These are phyloP conservation scores for Huiozyma naganishii DNA, from an alignment of 805 yeast genomes.

Conservation along the genomic window DNA sequence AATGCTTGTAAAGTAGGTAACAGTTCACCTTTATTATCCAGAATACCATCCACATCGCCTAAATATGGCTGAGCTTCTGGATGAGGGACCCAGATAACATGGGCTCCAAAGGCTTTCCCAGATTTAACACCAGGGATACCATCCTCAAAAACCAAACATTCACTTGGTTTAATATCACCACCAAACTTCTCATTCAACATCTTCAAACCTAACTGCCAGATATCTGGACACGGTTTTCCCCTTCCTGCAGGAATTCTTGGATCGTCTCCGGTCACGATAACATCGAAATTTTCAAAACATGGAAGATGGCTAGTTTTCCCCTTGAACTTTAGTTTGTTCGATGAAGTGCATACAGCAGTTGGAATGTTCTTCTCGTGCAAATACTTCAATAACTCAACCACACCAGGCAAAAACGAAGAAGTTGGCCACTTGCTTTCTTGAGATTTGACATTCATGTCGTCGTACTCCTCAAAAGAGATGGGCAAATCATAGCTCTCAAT, in stretches of 20 bases:
- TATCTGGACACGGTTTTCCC: conserved; percentile 92
- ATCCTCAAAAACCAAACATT: conserved; percentile 88
- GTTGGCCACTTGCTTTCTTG: conserved; percentile 52
- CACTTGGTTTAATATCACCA: conserved; percentile 49
- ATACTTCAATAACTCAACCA: conserved; percentile 50
- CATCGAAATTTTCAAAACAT: conserved; percentile 56
- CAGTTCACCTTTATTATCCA: conserved; percentile 51
- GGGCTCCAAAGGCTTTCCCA: conserved; percentile 73
- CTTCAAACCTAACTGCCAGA: conserved; percentile 74
- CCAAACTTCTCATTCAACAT: conserved; percentile 49
- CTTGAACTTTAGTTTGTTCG: conserved; percentile 48
- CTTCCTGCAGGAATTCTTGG: conserved; percentile 68
- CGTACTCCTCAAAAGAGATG: conserved; percentile 54
- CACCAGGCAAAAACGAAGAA: conserved; percentile 74
- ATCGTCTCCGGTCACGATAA: conserved; percentile 84
- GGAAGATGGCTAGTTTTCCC: conserved; percentile 63
- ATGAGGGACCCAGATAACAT: conserved; percentile 94
- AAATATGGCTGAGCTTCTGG: conserved; percentile 51
- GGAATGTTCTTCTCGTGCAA: conserved; percentile 51
- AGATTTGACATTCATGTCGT: conserved; percentile 37
- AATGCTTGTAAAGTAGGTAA: conserved; percentile 43
- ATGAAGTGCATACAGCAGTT: conserved; percentile 85
- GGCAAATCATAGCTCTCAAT: conserved; percentile 62
- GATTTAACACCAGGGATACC: conserved; percentile 86
- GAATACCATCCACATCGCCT: conserved; percentile 38